Percentiles rank a stretch among this genome's conserved stretches.
phyloP scores from a whole-genome alignment of 2,329 filamentous ascomycete species.

The Ophiosphaerella narmari region DNA sequence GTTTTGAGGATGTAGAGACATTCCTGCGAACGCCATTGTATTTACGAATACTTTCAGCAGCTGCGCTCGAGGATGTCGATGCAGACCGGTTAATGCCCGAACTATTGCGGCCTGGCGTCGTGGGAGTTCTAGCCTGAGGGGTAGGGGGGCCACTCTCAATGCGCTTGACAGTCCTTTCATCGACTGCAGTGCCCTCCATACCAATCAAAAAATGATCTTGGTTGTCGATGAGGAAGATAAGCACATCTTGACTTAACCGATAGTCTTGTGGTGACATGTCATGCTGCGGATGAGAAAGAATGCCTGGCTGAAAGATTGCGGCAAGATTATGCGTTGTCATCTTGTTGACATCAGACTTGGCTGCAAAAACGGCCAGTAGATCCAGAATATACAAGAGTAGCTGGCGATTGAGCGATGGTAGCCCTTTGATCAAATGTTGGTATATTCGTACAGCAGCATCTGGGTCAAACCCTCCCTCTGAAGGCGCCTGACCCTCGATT shows the following conservation, averaged over 20 bases:
- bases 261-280: constrained; percentile 97
- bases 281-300: constrained; percentile 90
- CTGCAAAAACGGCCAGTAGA: constrained; percentile 92
- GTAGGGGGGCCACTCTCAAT: constrained; percentile 69
- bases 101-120: constrained; percentile 55
- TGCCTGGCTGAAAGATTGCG: constrained; percentile 95
- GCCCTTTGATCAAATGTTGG: constrained; percentile 86
- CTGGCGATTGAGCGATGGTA: constrained; percentile 91
- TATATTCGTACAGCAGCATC: constrained; percentile 78
- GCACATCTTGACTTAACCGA: constrained; percentile 90
- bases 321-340: constrained; percentile 96
- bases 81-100: constrained; percentile 72
- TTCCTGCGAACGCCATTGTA: constrained; percentile 82
- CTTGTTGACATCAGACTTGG: constrained; percentile 93
- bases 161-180: constrained; percentile 73
- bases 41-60: constrained; percentile 82
- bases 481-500: constrained; percentile 66
- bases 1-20: constrained; percentile 88
- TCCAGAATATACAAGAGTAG: constrained; percentile 94
- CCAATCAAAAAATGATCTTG: constrained; percentile 98
- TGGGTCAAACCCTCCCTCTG: constrained; percentile 75
- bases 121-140: constrained; percentile 56
- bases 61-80: constrained; percentile 71
- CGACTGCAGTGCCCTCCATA: constrained; percentile 98
- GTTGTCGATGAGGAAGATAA: constrained; percentile 98